A percentile compares a stretch with the other conserved stretches of the same genome.
These are phyloP conservation scores for Prunus salicina DNA, from an alignment of 306 rosid genomes.

Conservation along the genomic window DNA sequence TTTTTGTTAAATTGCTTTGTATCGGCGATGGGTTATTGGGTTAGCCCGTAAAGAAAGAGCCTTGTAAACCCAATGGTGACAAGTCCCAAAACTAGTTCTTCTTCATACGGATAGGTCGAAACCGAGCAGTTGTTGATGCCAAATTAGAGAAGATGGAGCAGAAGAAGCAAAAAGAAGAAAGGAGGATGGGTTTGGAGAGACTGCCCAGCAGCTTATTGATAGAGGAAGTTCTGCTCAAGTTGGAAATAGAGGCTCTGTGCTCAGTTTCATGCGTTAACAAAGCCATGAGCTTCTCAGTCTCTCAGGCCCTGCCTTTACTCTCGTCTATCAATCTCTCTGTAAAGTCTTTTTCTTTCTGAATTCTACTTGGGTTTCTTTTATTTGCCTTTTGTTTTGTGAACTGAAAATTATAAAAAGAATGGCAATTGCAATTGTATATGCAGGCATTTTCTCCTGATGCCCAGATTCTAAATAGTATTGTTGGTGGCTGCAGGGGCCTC, in stretches of 20 bases:
- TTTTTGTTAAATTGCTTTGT: not conserved
- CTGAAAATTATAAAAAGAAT: not conserved
- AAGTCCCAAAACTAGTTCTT: not conserved
- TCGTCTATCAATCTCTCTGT: constrained; percentile 28
- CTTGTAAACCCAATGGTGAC: not conserved
- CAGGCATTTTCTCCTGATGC: constrained; percentile 20
- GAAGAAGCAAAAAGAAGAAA: not conserved
- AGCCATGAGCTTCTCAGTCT: constrained; percentile 19
- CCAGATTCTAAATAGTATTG: constrained; percentile 7
- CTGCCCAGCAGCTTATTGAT: constrained; percentile 8
- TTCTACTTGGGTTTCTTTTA: not conserved
- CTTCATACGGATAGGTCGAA: not conserved
- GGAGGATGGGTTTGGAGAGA: constrained; percentile 6
- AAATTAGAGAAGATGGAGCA: not conserved
- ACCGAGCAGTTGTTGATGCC: not conserved
- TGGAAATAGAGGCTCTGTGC: constrained; percentile 21
- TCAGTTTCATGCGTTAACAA: constrained; percentile 29
- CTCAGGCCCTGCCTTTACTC: constrained; percentile 10
- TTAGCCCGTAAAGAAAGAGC: not conserved
- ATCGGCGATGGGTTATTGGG: not conserved
- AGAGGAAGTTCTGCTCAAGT: constrained; percentile 15
- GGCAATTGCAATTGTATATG: not conserved
- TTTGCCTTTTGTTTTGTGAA: not conserved
- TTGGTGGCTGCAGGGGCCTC: constrained; percentile 20
- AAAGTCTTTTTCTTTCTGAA: not conserved